Conservation (phyloP, 345 rosid genomes). For the Murraya koenigii region DNA sequence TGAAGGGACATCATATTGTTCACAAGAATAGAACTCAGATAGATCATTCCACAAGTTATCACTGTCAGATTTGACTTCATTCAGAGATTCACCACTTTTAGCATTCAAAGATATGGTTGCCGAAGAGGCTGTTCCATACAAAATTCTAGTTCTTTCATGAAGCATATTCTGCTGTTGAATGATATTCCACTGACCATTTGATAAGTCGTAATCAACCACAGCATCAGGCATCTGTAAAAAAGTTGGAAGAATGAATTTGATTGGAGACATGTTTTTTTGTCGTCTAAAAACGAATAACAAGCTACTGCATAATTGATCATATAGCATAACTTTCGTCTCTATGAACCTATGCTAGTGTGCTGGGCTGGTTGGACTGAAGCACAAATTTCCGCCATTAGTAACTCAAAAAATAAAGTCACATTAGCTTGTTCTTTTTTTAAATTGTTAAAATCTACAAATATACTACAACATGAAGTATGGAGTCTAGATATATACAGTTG, state of each 20-base stretch:
- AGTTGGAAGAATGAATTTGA: slow-evolving; percentile 1
- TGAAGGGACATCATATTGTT: slow-evolving; percentile 61
- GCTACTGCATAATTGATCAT: not conserved
- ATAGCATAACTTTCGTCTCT: not conserved
- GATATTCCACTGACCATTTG: slow-evolving; percentile 82
- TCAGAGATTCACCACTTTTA: slow-evolving; percentile 27
- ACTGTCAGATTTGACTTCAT: slow-evolving; percentile 47
- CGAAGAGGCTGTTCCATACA: slow-evolving; percentile 72
- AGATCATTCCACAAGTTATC: slow-evolving; percentile 89
- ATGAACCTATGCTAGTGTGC: slow-evolving; percentile 10
- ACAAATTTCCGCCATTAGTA: not conserved
- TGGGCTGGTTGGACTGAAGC: not conserved
- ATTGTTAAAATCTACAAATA: too few relatives aligned
- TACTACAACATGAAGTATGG: too few relatives aligned
- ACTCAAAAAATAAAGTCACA: slow-evolving; percentile 10
- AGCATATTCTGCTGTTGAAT: slow-evolving; percentile 95
- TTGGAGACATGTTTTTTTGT: not conserved
- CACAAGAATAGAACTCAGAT: slow-evolving; percentile 85
- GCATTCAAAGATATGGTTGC: slow-evolving; percentile 33
- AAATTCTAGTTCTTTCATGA: slow-evolving; percentile 79
- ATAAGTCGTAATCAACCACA: slow-evolving; percentile 83
- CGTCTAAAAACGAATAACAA: not conserved
- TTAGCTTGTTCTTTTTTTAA: too few relatives aligned
- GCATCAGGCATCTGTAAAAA: slow-evolving; percentile 86
- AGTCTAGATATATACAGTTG: too few relatives aligned